Percentiles rank a stretch among this genome's conserved stretches.
These are phyloP conservation scores for Fusarium sp. DNA, from an alignment of 2,329 filamentous ascomycete genomes.

Conservation along the genomic window DNA sequence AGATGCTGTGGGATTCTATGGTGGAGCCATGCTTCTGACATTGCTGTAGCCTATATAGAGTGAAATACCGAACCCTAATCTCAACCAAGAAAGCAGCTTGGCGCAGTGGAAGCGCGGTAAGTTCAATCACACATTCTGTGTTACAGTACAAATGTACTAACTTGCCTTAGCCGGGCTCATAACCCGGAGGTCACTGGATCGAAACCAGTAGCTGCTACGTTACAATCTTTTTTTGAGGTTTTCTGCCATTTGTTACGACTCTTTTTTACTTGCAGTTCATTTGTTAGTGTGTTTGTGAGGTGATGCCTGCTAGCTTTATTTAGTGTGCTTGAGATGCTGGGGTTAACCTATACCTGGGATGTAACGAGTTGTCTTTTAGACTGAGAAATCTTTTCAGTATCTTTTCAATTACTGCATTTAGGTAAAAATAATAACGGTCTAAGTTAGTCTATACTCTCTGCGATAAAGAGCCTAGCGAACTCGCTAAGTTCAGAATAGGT, in stretches of 20 bases:
- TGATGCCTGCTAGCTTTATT: too few relatives aligned
- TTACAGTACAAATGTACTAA: constrained; percentile 8
- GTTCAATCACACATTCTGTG: not conserved
- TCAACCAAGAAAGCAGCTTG: constrained; percentile 14
- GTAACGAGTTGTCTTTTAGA: too few relatives aligned
- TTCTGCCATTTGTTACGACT: not conserved
- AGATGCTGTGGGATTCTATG: too few relatives aligned
- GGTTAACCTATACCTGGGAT: too few relatives aligned
- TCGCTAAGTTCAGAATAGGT: too few relatives aligned
- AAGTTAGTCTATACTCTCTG: too few relatives aligned
- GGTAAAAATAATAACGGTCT: accelerated
- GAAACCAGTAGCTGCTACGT: constrained; percentile 18
- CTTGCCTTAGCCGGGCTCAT: constrained; percentile 16
- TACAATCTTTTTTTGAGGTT: constrained; percentile 7
- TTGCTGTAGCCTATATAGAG: not conserved
- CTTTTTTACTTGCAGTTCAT: not conserved
- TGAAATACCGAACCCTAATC: accelerated
- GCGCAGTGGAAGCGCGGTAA: constrained; percentile 23
- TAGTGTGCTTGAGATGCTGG: too few relatives aligned
- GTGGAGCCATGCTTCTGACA: not conserved
- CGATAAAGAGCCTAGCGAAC: too few relatives aligned
- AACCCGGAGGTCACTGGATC: constrained; percentile 20
- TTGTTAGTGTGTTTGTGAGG: not conserved
- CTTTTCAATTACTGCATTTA: too few relatives aligned
- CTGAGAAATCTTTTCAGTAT: too few relatives aligned